These are phyloP conservation scores for button mushroom (Agaricus bisporus) DNA, from an alignment of 768 basidiomycete genomes.

Conservation along the genomic window DNA sequence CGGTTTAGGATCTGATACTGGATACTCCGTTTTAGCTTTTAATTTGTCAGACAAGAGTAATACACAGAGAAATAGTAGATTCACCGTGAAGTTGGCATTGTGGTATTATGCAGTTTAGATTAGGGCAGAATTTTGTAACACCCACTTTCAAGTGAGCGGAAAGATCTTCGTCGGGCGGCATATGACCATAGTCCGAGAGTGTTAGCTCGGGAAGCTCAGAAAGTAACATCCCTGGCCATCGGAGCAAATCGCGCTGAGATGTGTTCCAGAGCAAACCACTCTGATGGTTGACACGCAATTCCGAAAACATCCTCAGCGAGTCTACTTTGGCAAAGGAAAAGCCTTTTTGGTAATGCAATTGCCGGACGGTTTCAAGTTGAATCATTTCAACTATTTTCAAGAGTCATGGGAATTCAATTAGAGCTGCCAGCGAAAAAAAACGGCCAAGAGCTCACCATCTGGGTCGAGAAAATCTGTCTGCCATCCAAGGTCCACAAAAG, in stretches of 20 bases:
- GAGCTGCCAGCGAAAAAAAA: not conserved
- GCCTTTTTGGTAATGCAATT: constrained; percentile 24
- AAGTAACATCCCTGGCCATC: constrained; percentile 27
- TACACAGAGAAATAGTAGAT: not conserved
- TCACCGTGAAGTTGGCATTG: constrained; percentile 34
- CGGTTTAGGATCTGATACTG: not conserved
- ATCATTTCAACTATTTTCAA: constrained; percentile 39
- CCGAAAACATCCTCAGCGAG: constrained; percentile 15
- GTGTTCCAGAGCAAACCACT: constrained; percentile 38
- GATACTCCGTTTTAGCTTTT: not conserved
- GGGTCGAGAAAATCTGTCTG: constrained; percentile 37
- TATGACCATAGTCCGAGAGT: constrained; percentile 3
- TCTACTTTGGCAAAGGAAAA: constrained; percentile 33
- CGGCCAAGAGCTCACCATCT: constrained; percentile 33
- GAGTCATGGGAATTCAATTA: not conserved
- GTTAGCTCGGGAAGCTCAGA: constrained; percentile 7
- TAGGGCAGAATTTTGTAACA: constrained; percentile 36
- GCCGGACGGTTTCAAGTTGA: constrained; percentile 35
- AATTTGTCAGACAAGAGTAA: not conserved
- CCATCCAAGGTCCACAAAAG: constrained; percentile 25
- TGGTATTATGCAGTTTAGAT: constrained; percentile 35
- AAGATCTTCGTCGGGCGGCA: constrained; percentile 22
- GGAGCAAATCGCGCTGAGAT: constrained; percentile 34
- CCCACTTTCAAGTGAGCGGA: constrained; percentile 24
- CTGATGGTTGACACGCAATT: constrained; percentile 16